phyloP scores from a whole-genome alignment of 75 land plant genomes.

The Picea glauca region DNA sequence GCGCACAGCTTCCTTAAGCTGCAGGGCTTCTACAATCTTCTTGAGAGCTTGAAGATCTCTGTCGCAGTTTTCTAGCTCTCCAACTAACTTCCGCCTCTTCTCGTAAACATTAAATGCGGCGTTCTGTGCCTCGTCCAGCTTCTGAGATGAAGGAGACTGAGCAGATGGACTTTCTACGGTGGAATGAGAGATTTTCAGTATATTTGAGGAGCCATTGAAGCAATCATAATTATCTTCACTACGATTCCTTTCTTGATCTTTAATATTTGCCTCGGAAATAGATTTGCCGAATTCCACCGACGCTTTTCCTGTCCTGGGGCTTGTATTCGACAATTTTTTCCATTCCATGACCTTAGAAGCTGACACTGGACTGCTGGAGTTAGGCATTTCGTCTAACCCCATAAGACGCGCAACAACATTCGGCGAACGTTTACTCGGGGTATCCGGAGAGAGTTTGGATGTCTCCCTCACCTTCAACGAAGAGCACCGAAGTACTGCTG shows the following conservation, averaged over 20 bases:
- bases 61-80: not conserved
- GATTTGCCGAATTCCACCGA: not conserved
- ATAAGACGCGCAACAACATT: conserved; percentile 82
- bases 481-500: not conserved
- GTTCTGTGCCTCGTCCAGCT: not conserved
- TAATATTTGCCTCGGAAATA: not conserved
- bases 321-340: not conserved
- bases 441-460: not conserved
- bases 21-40: not conserved
- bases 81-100: not conserved
- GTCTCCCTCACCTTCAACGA: not conserved
- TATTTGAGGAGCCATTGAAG: not conserved
- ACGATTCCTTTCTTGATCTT: not conserved
- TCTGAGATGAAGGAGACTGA: not conserved
- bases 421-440: conserved; percentile 24
- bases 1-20: not conserved
- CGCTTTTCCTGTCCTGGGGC: not conserved
- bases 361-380: conserved; percentile 9
- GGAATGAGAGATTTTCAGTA: not conserved
- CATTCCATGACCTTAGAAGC: too few species aligned
- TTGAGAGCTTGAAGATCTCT: conserved; percentile 4
- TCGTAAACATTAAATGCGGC: not conserved
- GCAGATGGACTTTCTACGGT: not conserved
- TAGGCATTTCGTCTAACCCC: conserved; percentile 73
- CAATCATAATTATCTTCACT: not conserved